These are phyloP conservation scores for Baorangia bicolor DNA, from an alignment of 768 basidiomycete species.

Conservation along the genomic window DNA sequence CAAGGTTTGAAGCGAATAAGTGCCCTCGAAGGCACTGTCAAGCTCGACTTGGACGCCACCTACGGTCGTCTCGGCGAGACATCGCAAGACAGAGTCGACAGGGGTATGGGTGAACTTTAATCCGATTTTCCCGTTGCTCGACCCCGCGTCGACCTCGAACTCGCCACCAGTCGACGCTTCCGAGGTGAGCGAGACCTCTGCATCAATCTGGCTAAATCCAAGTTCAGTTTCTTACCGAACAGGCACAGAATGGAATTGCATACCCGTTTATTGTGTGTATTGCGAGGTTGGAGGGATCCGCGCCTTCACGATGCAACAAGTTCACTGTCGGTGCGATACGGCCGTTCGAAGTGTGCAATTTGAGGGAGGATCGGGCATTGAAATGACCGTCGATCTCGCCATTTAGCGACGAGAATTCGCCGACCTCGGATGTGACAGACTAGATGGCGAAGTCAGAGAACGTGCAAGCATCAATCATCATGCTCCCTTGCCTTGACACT, in stretches of 20 bases:
- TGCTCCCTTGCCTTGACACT: constrained; percentile 31
- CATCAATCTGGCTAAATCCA: constrained; percentile 16
- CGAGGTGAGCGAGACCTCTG: constrained; percentile 33
- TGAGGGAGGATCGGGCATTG: constrained; percentile 36
- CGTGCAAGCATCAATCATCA: background rate
- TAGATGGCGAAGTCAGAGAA: constrained; percentile 15
- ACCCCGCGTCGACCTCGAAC: constrained; percentile 33
- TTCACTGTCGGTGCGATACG: constrained; percentile 39
- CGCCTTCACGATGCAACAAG: constrained; percentile 31
- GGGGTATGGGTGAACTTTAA: constrained; percentile 34
- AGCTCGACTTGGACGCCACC: constrained; percentile 27
- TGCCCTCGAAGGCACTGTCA: constrained; percentile 43
- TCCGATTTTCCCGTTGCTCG: constrained; percentile 31
- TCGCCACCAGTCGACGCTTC: constrained; percentile 27
- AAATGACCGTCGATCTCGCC: constrained; percentile 46
- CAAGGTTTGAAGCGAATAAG: constrained; percentile 32
- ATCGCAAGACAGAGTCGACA: constrained; percentile 34
- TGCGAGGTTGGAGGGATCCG: constrained; percentile 27
- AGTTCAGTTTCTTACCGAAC: background rate
- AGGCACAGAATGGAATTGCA: constrained; percentile 3
- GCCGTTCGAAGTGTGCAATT: constrained; percentile 39
- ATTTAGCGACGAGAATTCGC: constrained; percentile 40
- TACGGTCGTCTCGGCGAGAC: constrained; percentile 32
- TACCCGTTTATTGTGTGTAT: constrained; percentile 46
- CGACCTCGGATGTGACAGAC: constrained; percentile 33